Conservation (phyloP, 164 flowering plant species). For the Tetrastigma voinierianum region DNA sequence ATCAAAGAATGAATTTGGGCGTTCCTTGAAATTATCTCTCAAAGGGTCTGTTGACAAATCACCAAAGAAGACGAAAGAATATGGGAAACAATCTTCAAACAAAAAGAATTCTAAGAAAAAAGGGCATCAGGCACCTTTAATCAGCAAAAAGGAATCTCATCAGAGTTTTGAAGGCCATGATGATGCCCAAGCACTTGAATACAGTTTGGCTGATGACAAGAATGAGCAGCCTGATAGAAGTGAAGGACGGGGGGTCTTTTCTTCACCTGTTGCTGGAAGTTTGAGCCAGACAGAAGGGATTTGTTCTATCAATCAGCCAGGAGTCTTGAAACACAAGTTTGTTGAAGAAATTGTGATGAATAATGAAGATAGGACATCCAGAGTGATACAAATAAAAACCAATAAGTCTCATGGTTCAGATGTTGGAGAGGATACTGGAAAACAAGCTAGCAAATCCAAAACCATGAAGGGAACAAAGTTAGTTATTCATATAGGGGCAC, state of each 20-base stretch:
- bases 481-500: slow-evolving; percentile 77
- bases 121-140: slow-evolving; percentile 29
- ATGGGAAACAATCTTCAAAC: slow-evolving; percentile 54
- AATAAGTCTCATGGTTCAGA: slow-evolving; percentile 35
- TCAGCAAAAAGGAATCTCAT: slow-evolving; percentile 26
- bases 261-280: slow-evolving; percentile 41
- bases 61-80: slow-evolving; percentile 63
- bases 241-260: slow-evolving; percentile 29
- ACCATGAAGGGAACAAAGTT: slow-evolving; percentile 67
- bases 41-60: slow-evolving; percentile 71
- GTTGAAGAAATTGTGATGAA: slow-evolving; percentile 43
- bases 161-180: slow-evolving; percentile 34
- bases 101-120: slow-evolving; percentile 67
- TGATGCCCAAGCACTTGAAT: slow-evolving; percentile 36
- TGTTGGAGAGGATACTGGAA: slow-evolving; percentile 44
- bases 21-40: slow-evolving; percentile 69
- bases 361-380: slow-evolving; percentile 38
- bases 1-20: slow-evolving; percentile 59
- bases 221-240: slow-evolving; percentile 35
- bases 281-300: slow-evolving; percentile 35
- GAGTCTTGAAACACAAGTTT: slow-evolving; percentile 44
- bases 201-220: slow-evolving; percentile 36
- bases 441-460: slow-evolving; percentile 45
- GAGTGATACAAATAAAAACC: slow-evolving; percentile 43
- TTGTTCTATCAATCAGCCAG: slow-evolving; percentile 53